phyloP scores from a whole-genome alignment of 129 eudicot species.

The Helianthus annuus region DNA sequence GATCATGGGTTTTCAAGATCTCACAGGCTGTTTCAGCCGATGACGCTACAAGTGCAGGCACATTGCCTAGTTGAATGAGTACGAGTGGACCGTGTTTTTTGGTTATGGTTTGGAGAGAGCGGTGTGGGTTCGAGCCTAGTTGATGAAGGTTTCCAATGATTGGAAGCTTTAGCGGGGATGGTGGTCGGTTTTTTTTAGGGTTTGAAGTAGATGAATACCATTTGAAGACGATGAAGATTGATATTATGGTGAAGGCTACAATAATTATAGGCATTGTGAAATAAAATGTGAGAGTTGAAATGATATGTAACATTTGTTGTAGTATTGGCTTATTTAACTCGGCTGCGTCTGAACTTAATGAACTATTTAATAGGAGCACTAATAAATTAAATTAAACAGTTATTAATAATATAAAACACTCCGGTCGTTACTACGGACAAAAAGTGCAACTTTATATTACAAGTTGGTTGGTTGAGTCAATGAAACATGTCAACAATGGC shows the following conservation, averaged over 20 bases:
- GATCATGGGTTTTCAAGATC: conserved; percentile 47
- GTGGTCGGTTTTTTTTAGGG: conserved; percentile 32
- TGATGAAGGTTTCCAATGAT: conserved; percentile 55
- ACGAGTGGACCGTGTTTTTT: conserved; percentile 39
- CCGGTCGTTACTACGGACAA: too few relatives aligned
- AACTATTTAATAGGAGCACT: too few relatives aligned
- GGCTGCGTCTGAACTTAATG: too few relatives aligned
- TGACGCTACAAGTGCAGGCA: conserved; percentile 41
- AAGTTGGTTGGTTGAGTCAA: too few relatives aligned
- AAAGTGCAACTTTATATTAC: too few relatives aligned
- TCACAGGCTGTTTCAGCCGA: conserved; percentile 38
- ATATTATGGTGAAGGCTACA: neutral
- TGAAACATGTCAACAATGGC: too few relatives aligned
- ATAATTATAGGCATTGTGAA: neutral
- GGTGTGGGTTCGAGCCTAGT: conserved; percentile 40
- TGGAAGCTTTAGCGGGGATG: conserved; percentile 50
- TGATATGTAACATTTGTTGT: too few relatives aligned
- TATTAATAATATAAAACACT: too few relatives aligned
- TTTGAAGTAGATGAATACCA: conserved; percentile 4
- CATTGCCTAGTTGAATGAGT: conserved; percentile 41
- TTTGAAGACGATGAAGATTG: conserved; percentile 17
- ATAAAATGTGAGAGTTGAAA: neutral
- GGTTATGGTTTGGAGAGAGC: conserved; percentile 36
- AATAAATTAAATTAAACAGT: too few relatives aligned
- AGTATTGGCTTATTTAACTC: too few relatives aligned